These are phyloP conservation scores for Pulicaria dysenterica DNA, from an alignment of 129 eudicot species.

Conservation along the genomic window DNA sequence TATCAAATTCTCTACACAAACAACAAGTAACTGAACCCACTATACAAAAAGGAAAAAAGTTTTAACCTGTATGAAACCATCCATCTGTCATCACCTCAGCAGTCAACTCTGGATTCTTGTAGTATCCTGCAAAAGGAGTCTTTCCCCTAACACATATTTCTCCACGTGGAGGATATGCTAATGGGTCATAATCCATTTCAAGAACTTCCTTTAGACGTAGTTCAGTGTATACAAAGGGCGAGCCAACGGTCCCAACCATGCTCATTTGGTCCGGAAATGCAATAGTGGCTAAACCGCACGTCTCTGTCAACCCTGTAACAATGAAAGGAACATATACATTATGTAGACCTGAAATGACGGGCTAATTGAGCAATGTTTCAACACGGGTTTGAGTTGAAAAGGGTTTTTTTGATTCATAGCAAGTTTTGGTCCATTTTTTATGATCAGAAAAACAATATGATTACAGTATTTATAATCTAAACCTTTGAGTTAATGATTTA, in stretches of 20 bases:
- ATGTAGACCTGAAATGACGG: not conserved
- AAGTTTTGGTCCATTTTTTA: no score
- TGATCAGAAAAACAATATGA: no score
- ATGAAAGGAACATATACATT: not conserved
- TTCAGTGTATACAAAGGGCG: conserved; percentile 69
- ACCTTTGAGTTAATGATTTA: no score
- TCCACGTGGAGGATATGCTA: conserved; percentile 83
- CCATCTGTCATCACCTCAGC: conserved; percentile 67
- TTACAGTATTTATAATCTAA: no score
- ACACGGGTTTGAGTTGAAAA: not conserved
- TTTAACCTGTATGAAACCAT: conserved; percentile 93
- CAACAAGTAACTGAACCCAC: not conserved
- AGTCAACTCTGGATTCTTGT: conserved; percentile 85
- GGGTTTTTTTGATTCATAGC: no score
- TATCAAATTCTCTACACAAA: not conserved
- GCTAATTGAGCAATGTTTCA: not conserved
- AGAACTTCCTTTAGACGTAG: conserved; percentile 84
- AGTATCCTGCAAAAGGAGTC: conserved; percentile 75
- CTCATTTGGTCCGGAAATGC: conserved; percentile 87
- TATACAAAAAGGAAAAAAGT: not conserved
- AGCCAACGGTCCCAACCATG: conserved; percentile 79
- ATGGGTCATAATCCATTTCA: conserved; percentile 87
- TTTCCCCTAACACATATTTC: conserved; percentile 76
- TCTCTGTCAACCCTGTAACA: conserved; percentile 84
- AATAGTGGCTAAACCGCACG: conserved; percentile 72